These are phyloP conservation scores for Talinum fruticosum DNA, from an alignment of 148 eudicot genomes.

Conservation along the genomic window DNA sequence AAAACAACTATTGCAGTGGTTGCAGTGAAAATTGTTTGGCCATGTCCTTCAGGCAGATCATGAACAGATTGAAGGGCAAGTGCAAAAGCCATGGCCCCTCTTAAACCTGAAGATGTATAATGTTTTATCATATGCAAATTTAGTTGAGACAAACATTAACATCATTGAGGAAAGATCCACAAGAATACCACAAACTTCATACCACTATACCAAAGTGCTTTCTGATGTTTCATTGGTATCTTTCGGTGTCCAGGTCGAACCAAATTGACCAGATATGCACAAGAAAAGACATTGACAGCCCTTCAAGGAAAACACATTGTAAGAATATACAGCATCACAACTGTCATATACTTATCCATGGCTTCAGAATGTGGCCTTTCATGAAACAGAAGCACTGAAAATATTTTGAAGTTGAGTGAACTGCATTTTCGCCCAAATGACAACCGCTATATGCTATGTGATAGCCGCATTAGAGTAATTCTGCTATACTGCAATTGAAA, in stretches of 20 bases:
- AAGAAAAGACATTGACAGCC: constrained; percentile 92
- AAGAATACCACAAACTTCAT: constrained; percentile 19
- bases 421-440: no score
- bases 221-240: constrained; percentile 90
- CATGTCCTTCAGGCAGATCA: constrained; percentile 99
- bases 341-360: no score
- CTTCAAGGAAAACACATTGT: constrained; percentile 36
- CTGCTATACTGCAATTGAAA: no score
- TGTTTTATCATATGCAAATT: neutral
- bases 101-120: constrained; percentile 59
- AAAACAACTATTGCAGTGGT: constrained; percentile 96
- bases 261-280: constrained; percentile 88
- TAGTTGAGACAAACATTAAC: constrained; percentile 4
- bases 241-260: constrained; percentile 77
- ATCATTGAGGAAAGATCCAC: constrained; percentile 8
- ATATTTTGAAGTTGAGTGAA: no score
- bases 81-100: constrained; percentile 99
- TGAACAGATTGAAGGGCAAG: constrained; percentile 97
- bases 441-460: neutral
- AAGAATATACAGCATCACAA: constrained; percentile 1
- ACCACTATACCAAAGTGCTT: constrained; percentile 99
- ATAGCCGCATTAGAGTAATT: no score
- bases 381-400: no score
- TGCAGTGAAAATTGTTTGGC: constrained; percentile 95
- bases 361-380: no score